Evolutionary conservation across 164 flowering plant species (phyloP), one percentile per base, ranked within the genome.

Genomic region (Cinnamomum chago): DNA sequence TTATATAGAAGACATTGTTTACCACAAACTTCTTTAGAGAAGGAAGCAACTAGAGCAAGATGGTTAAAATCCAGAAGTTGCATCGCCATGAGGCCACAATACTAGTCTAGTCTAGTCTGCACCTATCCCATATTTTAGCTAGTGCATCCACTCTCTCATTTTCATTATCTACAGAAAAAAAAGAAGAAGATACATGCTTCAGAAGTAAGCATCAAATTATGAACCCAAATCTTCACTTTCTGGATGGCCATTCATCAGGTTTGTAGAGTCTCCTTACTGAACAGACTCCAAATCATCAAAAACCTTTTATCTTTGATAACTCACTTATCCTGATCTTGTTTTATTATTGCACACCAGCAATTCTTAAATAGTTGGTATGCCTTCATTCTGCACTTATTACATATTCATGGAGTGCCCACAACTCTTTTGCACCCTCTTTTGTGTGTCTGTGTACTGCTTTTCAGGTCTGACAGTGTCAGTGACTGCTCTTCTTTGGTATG

Each of bases 401-500:
- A 28, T 68, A 25, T 12, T 5, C 2, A 25, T 40, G 12, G 20
- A 17, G 24, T 23, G 5, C 7, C 2, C 20, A 67, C 40, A 10
- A 25, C 12, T 1, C 15, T 13, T 67, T 28, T 67, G 23, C 10
- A 7, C 47, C 11, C 27, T 2, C 23, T 50, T 23, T 70, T 5
- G 10, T 70, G 58, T 51, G 72, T 24, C 25, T 51, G n/a, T 70
- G 13, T 47, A 27, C 47, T 68, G 25, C 18, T 7, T n/a, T 68
- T 67, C 69, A 25, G 18, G 67, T 68, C 30, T 28, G 18, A 47
- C 58, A 0, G 47, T 70, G 58, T 27, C 11, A 58, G 22, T 74
- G 70, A 68, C 60, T 64, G 66, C 24, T 65, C 20, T 75, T 73
- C 67, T 78, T 72, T 27, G 72, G 47, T 80, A 60, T 62, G 50